A percentile compares a stretch with the other conserved stretches of the same genome.
phyloP scores from a whole-genome alignment of 257 asterid species.

The Knoxia roxburghii region DNA sequence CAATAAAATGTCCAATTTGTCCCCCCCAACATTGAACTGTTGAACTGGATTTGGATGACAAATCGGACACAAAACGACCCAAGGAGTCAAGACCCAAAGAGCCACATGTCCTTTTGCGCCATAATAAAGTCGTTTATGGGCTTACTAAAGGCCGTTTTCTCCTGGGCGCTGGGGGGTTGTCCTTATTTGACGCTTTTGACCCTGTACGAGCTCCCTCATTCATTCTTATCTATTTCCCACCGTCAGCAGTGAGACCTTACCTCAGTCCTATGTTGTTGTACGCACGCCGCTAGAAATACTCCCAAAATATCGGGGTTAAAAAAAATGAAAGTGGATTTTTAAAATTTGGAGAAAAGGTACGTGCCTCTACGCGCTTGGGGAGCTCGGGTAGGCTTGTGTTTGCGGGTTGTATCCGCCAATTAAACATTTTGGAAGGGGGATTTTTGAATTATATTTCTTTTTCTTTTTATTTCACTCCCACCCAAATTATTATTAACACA shows the following conservation, averaged over 20 bases:
- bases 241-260: background rate
- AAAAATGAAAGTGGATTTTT: background rate
- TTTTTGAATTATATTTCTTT: too few relatives aligned
- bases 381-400: background rate
- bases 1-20: background rate
- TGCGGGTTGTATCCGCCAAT: background rate
- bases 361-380: background rate
- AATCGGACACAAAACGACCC: background rate
- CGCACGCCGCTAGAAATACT: background rate
- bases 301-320: background rate
- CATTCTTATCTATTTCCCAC: background rate
- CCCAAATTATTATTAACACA: too few relatives aligned
- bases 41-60: constrained; percentile 16
- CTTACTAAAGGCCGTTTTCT: constrained; percentile 21
- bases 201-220: background rate
- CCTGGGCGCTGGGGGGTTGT: too few relatives aligned
- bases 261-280: background rate
- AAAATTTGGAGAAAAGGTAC: background rate
- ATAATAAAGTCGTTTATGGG: background rate
- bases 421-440: background rate
- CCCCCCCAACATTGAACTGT: too few relatives aligned
- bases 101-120: background rate
- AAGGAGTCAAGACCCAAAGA: background rate
- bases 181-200: constrained; percentile 3
- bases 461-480: too few relatives aligned